phyloP scores from a whole-genome alignment of 805 yeast species.

The Ogataea pilisensis region DNA sequence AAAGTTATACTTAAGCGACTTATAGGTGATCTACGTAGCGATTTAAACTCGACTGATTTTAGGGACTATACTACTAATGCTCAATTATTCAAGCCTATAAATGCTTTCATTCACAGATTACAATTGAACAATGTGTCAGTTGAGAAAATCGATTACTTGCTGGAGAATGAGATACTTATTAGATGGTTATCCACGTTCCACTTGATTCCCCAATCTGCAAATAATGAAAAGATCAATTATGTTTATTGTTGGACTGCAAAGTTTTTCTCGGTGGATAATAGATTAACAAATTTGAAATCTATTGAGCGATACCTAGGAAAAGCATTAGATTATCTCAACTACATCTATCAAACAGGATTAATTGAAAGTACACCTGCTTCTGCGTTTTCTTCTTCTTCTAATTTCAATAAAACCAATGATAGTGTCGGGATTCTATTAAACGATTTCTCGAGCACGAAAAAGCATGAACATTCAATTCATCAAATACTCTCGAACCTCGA shows the following conservation, averaged over 20 bases:
- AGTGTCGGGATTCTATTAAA: background rate
- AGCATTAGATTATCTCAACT: constrained; percentile 15
- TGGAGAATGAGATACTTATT: constrained; percentile 18
- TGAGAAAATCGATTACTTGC: constrained; percentile 11
- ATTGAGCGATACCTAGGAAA: constrained; percentile 7
- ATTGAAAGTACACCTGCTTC: background rate
- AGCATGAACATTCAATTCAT: background rate
- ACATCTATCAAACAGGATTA: constrained; percentile 11
- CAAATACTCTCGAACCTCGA: background rate
- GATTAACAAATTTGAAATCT: constrained; percentile 1
- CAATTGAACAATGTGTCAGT: constrained; percentile 5
- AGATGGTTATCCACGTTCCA: constrained; percentile 14
- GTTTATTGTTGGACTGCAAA: constrained; percentile 7
- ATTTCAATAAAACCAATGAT: no score
- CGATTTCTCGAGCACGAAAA: background rate
- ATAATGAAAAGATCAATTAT: constrained; percentile 3
- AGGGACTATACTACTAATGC: background rate
- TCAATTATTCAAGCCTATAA: constrained; percentile 1
- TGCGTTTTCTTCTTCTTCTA: no score
- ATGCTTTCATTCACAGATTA: constrained; percentile 7
- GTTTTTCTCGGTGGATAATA: constrained; percentile 1
- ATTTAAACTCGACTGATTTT: background rate
- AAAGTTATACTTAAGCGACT: constrained; percentile 53
- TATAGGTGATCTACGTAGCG: constrained; percentile 31
- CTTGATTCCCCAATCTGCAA: background rate